phyloP scores from a whole-genome alignment of 257 asterid species.

The Scutellaria galericulata region DNA sequence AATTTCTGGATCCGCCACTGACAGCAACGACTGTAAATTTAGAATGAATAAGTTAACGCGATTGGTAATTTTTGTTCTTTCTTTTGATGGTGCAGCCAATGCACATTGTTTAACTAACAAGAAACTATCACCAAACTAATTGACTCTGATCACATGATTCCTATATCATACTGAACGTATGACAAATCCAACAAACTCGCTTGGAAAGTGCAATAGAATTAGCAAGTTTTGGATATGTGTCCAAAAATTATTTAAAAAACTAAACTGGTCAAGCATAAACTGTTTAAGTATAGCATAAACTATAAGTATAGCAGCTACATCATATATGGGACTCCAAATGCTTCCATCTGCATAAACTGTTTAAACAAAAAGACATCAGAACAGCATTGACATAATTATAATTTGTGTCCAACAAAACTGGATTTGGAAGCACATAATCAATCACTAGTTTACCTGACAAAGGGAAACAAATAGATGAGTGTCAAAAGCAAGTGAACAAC shows the following conservation, averaged over 20 bases:
- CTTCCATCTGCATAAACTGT: slow-evolving; percentile 97
- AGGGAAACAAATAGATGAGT: neutral
- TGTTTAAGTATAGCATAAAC: too few species aligned
- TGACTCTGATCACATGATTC: neutral
- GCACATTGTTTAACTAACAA: neutral
- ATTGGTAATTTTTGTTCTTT: too few species aligned
- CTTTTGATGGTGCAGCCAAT: neutral
- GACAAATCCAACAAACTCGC: neutral
- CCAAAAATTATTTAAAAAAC: neutral
- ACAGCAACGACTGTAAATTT: slow-evolving; percentile 72
- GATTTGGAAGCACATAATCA: neutral
- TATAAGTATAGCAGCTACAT: slow-evolving; percentile 94
- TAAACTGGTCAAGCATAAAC: neutral
- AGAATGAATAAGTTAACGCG: neutral
- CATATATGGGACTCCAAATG: slow-evolving; percentile 95
- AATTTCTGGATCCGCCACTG: too few species aligned
- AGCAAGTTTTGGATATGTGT: neutral
- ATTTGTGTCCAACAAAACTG: neutral
- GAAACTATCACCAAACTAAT: neutral
- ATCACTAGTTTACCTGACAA: neutral
- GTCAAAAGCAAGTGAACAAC: neutral
- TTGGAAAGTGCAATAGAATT: neutral
- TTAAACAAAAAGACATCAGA: slow-evolving; percentile 19
- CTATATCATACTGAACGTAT: neutral
- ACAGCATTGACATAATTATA: slow-evolving; percentile 4